Evolutionary conservation across 345 rosid genomes (phyloP), one percentile per base, ranked within the genome.

Genomic region (Mallotus nudiflorus): DNA sequence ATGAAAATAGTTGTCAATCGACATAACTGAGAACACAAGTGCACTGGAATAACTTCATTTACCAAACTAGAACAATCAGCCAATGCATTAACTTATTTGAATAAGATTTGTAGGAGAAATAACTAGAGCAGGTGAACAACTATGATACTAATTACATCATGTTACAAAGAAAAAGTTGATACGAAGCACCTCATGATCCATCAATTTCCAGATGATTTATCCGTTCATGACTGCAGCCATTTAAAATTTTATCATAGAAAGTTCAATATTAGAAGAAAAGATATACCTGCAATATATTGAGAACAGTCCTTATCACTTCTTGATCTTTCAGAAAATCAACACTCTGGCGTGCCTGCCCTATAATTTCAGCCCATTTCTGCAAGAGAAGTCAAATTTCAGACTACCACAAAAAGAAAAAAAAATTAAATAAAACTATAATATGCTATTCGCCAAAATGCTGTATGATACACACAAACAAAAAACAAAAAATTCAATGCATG

Each of bases 361-460:
- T 89, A 67, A 92, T 96, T 75, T 96, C 97, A 67, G 78, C 89
- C 99, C 99, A 96, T 91, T 86, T 92, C 99, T 96, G 84, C 84
- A 85, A 27, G 46, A 51, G 65, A 77, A 83, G 48, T 48, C 50
- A 75, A 13, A 51, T 28, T 45, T n/a, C 28, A 60, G 55, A 65
- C 37, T 33, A 6, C 37, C 3, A 3, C 6, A 6, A 6, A 33
- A 33, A 33, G 37, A 33, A 33, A 33, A 33, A 33, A 33, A 3
- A 33, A 33, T 6, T 6, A 33, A 33, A 33, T n/a, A n/a, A n/a
- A n/a, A n/a, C n/a, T n/a, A 33, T 33, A 33, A n/a, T 33, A 33
- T 33, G 6, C 37, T 33, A 33, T 33, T 33, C 4, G 37, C 37
- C 37, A 3, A 33, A 33, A n/a, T 3, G 37, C 6, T 33, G 37